Percentiles rank a stretch among this genome's conserved stretches.
Evolutionary conservation across 2,329 filamentous ascomycete genomes (phyloP).

Genomic region (Fusarium sacchari): DNA sequence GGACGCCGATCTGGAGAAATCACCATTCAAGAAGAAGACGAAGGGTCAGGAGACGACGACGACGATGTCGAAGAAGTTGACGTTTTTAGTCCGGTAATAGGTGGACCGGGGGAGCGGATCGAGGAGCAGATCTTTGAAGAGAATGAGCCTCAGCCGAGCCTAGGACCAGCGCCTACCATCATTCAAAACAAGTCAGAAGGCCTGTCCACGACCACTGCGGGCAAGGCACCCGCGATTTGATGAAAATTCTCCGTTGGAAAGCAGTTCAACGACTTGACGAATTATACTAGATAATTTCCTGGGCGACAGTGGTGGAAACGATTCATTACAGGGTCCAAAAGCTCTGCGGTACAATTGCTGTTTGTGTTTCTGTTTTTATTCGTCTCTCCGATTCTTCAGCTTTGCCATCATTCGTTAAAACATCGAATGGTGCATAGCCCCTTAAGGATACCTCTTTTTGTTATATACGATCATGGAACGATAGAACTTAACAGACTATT

Average conservation of each 20-base stretch:
- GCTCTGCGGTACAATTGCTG: constrained; percentile 16
- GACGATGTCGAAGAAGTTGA: constrained; percentile 69
- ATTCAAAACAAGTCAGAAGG: constrained; percentile 21
- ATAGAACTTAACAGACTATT: constrained; percentile 32
- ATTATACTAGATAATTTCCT: constrained; percentile 35
- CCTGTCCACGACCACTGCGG: constrained; percentile 1
- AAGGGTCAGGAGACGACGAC: constrained; percentile 58
- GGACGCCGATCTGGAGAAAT: constrained; percentile 79
- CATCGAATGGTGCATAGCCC: constrained; percentile 24
- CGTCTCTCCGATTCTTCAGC: constrained; percentile 24
- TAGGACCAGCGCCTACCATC: constrained; percentile 30
- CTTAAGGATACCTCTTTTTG: constrained; percentile 42
- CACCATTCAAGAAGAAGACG: constrained; percentile 74
- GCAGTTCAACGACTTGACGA: constrained; percentile 42
- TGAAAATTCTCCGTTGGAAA: constrained; percentile 1
- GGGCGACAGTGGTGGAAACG: constrained; percentile 12
- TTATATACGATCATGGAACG: constrained; percentile 29
- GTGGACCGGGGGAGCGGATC: constrained; percentile 55
- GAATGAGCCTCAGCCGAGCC: constrained; percentile 43
- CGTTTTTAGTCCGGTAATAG: constrained; percentile 63
- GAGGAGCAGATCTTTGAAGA: constrained; percentile 61
- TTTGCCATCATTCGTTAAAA: constrained; percentile 2
- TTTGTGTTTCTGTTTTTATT: constrained; percentile 24
- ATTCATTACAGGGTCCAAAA: constrained; percentile 24
- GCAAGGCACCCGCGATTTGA: constrained; percentile 27